phyloP scores from a whole-genome alignment of 106 monocot species.

The Dendrobium huoshanense region DNA sequence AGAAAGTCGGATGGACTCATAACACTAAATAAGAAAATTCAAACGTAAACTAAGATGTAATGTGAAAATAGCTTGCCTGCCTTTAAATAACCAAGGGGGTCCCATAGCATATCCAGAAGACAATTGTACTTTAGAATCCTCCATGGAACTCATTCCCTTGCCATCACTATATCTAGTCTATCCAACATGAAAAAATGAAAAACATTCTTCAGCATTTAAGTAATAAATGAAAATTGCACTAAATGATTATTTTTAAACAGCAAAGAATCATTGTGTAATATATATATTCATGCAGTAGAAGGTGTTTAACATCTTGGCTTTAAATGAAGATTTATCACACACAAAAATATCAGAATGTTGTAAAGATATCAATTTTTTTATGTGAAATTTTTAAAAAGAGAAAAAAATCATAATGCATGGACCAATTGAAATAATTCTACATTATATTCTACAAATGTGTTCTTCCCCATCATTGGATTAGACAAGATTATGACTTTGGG shows the following conservation, averaged over 20 bases:
- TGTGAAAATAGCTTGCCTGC: conserved; percentile 45
- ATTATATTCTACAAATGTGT: no score
- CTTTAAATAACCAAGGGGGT: conserved; percentile 76
- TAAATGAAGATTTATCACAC: no score
- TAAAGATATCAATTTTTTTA: no score
- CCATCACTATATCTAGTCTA: background rate
- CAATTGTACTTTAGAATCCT: conserved; percentile 17
- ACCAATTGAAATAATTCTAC: no score
- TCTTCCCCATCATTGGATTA: no score
- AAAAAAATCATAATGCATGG: no score
- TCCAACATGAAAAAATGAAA: background rate
- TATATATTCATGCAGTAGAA: no score
- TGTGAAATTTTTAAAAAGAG: no score
- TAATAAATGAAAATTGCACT: background rate
- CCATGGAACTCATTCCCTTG: conserved; percentile 4
- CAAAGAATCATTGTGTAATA: no score
- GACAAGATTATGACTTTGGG: no score
- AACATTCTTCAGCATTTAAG: background rate
- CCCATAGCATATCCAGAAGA: conserved; percentile 40
- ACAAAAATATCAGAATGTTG: no score
- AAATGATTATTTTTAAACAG: background rate
- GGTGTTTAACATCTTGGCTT: no score
- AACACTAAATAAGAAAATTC: background rate
- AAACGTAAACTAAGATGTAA: background rate
- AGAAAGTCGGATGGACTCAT: background rate